phyloP scores from a whole-genome alignment of 371 early-diverging fungal genomes.

The Rhizomucor miehei region DNA sequence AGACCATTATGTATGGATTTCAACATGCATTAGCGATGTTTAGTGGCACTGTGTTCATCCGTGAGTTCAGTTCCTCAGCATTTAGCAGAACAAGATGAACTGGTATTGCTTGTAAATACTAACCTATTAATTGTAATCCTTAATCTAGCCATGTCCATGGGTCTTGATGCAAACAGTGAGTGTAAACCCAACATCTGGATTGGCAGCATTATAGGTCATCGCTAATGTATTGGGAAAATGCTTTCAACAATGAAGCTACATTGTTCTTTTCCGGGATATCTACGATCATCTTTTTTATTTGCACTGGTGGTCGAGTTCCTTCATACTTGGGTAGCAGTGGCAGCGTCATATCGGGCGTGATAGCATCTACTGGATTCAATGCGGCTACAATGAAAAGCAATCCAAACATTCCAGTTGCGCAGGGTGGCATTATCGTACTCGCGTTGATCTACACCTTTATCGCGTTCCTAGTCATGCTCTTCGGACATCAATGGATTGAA shows the following conservation, averaged over 20 bases:
- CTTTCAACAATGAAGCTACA: slow-evolving; percentile 34
- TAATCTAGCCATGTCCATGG: slow-evolving; percentile 53
- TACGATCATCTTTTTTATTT: slow-evolving; percentile 53
- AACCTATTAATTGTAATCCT: too few species aligned
- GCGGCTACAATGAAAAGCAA: slow-evolving; percentile 13
- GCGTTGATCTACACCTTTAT: slow-evolving; percentile 45
- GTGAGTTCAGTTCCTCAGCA: too few species aligned
- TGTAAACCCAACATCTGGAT: neutral
- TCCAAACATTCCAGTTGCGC: slow-evolving; percentile 37
- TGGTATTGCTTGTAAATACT: too few species aligned
- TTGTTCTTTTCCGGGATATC: slow-evolving; percentile 59
- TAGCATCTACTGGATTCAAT: slow-evolving; percentile 51
- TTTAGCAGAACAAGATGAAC: too few species aligned
- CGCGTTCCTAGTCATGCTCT: slow-evolving; percentile 40
- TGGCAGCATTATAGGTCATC: too few species aligned
- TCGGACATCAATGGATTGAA: slow-evolving; percentile 54
- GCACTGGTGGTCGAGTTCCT: slow-evolving; percentile 58
- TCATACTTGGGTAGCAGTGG: slow-evolving; percentile 59
- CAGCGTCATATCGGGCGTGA: slow-evolving; percentile 52
- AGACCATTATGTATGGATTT: slow-evolving; percentile 43
- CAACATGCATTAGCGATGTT: slow-evolving; percentile 63
- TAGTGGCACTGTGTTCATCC: slow-evolving; percentile 52
- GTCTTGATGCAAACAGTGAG: slow-evolving; percentile 54
- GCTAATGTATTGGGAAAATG: too few species aligned
- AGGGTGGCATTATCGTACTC: slow-evolving; percentile 53